Base-by-base conservation (phyloP, 306 rosid species). In the Vigna unguiculata region DNA sequence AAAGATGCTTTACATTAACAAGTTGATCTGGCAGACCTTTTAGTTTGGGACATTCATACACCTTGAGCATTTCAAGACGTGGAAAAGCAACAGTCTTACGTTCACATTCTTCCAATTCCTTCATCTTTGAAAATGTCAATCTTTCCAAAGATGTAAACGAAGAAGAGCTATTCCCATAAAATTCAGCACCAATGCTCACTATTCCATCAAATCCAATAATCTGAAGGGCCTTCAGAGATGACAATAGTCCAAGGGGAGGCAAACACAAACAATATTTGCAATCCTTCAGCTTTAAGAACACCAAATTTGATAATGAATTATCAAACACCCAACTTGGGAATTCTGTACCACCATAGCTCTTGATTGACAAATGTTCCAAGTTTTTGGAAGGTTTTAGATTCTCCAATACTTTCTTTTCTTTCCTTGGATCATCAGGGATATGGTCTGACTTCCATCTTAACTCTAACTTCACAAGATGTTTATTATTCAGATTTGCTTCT, bases 181-280 rank as follows among this genome's bases (percentile, higher is more conserved):
- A 57, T 57, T 57, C 63, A 13, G 17, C 63, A 57, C 63, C 63
- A 57, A 57, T 13, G 10, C 63, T 13, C 34, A 57, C 38, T 24
- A 57, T 57, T 34, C 63, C 17, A 57, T 57, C 63, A 24, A 57
- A 0, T 17, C 63, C 36, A 1, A 0, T 0, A 57, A 57, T 57
- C 0, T 0, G 0, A 2, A 57, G 36, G 3, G 1, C 0, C 36
- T 57, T 13, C 9, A 57, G 38, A 13, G 3, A 57, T 24, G 63
- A 34, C 34, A 57, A 14, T 24, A 57, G n/a, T 22, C 63, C 63
- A 57, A 57, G 34, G 36, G 63, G 10, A 57, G 63, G 63, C 63
- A 57, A 57, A 6, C n/a, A 12, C 5, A 57, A 9, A 38, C 63
- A 57, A 24, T 57, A 24, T 57, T 57, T 24, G 24, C 63, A 57